These are phyloP conservation scores for Prosopis cineraria DNA, from an alignment of 306 rosid genomes.

Conservation along the genomic window DNA sequence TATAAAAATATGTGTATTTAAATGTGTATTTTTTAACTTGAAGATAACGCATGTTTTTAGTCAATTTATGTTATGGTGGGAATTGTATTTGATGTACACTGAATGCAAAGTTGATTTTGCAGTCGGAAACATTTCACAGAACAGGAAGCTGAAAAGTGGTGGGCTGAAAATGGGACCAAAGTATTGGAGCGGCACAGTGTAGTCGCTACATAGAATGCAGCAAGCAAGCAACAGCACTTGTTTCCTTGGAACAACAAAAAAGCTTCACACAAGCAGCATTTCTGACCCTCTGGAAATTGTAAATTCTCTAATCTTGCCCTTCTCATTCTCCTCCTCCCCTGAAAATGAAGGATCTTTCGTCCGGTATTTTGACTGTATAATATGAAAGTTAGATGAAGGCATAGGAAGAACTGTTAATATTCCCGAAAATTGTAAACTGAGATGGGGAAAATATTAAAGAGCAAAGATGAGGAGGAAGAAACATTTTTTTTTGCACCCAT, in stretches of 20 bases:
- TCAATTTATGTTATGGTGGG: conserved; percentile 14
- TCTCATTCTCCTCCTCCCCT: conserved; percentile 29
- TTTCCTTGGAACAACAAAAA: conserved; percentile 30
- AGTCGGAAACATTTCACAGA: conserved; percentile 89
- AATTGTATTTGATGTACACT: conserved; percentile 24
- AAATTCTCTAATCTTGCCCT: conserved; percentile 36
- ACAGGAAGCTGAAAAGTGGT: conserved; percentile 87
- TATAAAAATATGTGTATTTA: background rate
- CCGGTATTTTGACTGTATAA: conserved; percentile 42
- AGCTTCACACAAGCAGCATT: conserved; percentile 23
- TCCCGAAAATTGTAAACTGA: conserved; percentile 27
- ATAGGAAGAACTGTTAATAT: conserved; percentile 29
- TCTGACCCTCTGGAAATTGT: conserved; percentile 45
- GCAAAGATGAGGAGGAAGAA: conserved; percentile 21
- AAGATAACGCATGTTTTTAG: conserved; percentile 10
- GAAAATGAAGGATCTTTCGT: conserved; percentile 11
- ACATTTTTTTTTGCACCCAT: conserved; percentile 15
- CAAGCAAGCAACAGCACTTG: conserved; percentile 21
- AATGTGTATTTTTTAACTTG: background rate
- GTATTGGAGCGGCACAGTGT: conserved; percentile 66
- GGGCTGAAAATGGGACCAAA: conserved; percentile 77
- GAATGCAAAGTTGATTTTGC: conserved; percentile 40
- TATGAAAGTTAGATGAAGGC: conserved; percentile 34
- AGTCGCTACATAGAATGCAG: conserved; percentile 48
- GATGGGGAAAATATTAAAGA: background rate